Conservation (phyloP, 2,329 filamentous ascomycete genomes). For the Claviceps africana region DNA sequence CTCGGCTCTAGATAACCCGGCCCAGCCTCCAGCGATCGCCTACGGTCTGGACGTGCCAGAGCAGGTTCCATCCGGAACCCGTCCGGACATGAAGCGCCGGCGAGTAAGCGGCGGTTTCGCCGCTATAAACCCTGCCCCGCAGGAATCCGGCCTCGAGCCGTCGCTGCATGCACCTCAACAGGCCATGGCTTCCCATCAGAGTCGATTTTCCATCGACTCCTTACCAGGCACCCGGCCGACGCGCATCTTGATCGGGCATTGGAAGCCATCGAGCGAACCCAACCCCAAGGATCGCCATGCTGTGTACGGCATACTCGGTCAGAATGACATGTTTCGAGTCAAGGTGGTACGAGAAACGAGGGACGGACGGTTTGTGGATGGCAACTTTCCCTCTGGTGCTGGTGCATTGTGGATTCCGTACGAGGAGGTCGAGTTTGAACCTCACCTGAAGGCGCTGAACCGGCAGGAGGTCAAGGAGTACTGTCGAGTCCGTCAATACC, state of each 20-base stretch:
- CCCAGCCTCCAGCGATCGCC: slow-evolving; percentile 31
- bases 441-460: slow-evolving; percentile 36
- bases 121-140: slow-evolving; percentile 17
- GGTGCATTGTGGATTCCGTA: slow-evolving; percentile 50
- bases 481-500: slow-evolving; percentile 44
- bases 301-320: slow-evolving; percentile 47
- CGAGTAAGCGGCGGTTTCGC: slow-evolving; percentile 25
- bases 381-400: slow-evolving; percentile 46
- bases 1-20: slow-evolving; percentile 28
- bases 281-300: slow-evolving; percentile 41
- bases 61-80: slow-evolving; percentile 19
- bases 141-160: slow-evolving; percentile 4
- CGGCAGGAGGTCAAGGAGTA: slow-evolving; percentile 50
- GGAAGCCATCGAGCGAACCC: slow-evolving; percentile 38
- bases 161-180: slow-evolving; percentile 11
- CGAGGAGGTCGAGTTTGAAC: slow-evolving; percentile 45
- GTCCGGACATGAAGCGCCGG: slow-evolving; percentile 33
- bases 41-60: slow-evolving; percentile 37
- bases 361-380: slow-evolving; percentile 42
- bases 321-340: slow-evolving; percentile 51
- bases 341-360: slow-evolving; percentile 47
- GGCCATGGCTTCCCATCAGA: slow-evolving; percentile 9
- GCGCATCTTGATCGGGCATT: slow-evolving; percentile 44
- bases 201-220: slow-evolving; percentile 21
- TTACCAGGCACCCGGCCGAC: slow-evolving; percentile 41